These are phyloP conservation scores for Endothia cerciana DNA, from an alignment of 2,329 filamentous ascomycete species.

Conservation along the genomic window DNA sequence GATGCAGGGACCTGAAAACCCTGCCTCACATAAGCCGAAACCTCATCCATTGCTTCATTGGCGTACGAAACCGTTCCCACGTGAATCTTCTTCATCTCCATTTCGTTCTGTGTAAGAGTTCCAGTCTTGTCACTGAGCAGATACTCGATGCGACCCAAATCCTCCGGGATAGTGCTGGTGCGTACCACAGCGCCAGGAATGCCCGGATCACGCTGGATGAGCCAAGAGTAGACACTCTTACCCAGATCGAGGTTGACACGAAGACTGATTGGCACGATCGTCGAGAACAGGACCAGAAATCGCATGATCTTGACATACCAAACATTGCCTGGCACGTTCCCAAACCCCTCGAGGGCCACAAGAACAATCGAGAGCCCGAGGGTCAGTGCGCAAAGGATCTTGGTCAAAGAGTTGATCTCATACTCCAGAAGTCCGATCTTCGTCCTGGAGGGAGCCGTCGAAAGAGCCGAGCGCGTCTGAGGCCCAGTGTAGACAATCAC, in stretches of 20 bases:
- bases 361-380: conserved; percentile 83
- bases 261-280: conserved; percentile 95
- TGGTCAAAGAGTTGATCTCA: conserved; percentile 96
- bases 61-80: conserved; percentile 98
- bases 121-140: conserved; percentile 96
- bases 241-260: conserved; percentile 97
- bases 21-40: conserved; percentile 81
- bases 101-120: conserved; percentile 96
- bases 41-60: conserved; percentile 98
- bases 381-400: conserved; percentile 90
- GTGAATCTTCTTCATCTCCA: conserved; percentile 99
- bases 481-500: conserved; percentile 94
- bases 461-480: conserved; percentile 91
- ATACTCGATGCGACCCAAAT: conserved; percentile 94
- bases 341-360: conserved; percentile 84
- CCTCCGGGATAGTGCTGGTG: conserved; percentile 96
- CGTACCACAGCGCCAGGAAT: conserved; percentile 92
- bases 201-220: conserved; percentile 88
- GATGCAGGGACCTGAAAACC: conserved; percentile 67
- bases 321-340: conserved; percentile 63
- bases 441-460: conserved; percentile 86
- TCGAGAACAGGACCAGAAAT: conserved; percentile 98
- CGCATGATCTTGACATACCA: conserved; percentile 99
- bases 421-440: conserved; percentile 93
- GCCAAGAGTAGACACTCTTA: conserved; percentile 93